These are phyloP conservation scores for Suillus discolor DNA, from an alignment of 768 basidiomycete species.

Conservation along the genomic window DNA sequence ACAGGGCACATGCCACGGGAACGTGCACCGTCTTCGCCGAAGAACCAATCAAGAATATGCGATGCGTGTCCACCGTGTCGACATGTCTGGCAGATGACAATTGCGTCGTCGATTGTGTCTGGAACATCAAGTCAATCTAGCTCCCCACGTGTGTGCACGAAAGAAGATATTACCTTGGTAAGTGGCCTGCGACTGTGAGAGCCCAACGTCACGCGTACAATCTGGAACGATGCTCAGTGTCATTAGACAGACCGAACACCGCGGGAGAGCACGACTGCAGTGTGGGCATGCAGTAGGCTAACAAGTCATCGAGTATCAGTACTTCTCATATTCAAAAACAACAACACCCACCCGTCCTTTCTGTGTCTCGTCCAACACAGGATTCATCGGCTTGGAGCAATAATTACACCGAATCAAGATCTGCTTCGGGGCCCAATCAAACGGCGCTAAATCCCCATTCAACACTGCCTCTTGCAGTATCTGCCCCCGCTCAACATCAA, in stretches of 20 bases:
- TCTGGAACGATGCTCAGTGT: slow-evolving; percentile 72
- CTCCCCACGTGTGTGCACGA: neutral
- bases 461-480: slow-evolving; percentile 61
- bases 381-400: slow-evolving; percentile 66
- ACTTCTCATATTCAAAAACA: neutral
- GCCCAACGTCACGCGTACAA: slow-evolving; percentile 57
- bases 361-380: slow-evolving; percentile 20
- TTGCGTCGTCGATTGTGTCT: slow-evolving; percentile 84
- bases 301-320: slow-evolving; percentile 10
- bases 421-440: slow-evolving; percentile 72
- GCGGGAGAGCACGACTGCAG: slow-evolving; percentile 68
- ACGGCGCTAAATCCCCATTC: slow-evolving; percentile 49
- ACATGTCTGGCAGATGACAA: slow-evolving; percentile 85
- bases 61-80: slow-evolving; percentile 87
- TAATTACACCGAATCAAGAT: slow-evolving; percentile 78
- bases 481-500: slow-evolving; percentile 77
- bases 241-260: slow-evolving; percentile 82
- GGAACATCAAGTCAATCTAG: slow-evolving; percentile 7
- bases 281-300: slow-evolving; percentile 71
- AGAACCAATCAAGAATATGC: slow-evolving; percentile 86
- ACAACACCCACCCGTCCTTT: slow-evolving; percentile 45
- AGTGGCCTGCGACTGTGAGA: slow-evolving; percentile 44
- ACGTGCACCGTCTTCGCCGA: slow-evolving; percentile 58
- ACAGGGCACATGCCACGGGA: slow-evolving; percentile 67
- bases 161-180: slow-evolving; percentile 52